Evolutionary conservation across 345 rosid species (phyloP).

Genomic region (Pseudoturritis turrita): DNA sequence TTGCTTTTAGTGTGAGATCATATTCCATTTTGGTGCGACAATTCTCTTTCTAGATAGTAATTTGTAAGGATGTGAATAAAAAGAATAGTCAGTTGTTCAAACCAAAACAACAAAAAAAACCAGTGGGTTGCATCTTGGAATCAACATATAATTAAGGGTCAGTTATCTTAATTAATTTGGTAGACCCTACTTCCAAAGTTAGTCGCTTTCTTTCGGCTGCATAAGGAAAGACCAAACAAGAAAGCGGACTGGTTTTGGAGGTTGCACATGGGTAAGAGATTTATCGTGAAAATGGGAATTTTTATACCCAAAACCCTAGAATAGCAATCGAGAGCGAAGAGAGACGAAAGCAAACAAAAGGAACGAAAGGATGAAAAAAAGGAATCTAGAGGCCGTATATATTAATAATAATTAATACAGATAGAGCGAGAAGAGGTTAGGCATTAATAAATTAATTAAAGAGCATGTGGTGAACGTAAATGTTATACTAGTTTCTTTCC

Average conservation of each 20-base stretch:
- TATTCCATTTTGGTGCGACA: conserved; percentile 4
- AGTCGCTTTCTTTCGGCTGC: background rate
- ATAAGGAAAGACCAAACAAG: background rate
- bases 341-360: background rate
- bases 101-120: background rate
- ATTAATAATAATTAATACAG: background rate
- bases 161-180: background rate
- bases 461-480: conserved; percentile 25
- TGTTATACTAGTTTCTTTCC: background rate
- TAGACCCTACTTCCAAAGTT: conserved; percentile 4
- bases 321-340: background rate
- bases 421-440: background rate
- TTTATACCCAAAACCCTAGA: conserved; percentile 5
- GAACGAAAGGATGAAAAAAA: background rate
- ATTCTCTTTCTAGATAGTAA: background rate
- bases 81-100: background rate
- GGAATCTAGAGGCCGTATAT: conserved; percentile 9
- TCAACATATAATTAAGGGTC: background rate
- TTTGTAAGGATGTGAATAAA: conserved; percentile 19
- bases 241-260: background rate
- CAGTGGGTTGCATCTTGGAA: background rate
- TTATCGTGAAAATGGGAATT: background rate
- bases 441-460: background rate
- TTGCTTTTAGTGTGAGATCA: background rate
- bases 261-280: conserved; percentile 5